These are phyloP conservation scores for Closterium sp. DNA, from an alignment of 139 green algal genomes.

Conservation along the genomic window DNA sequence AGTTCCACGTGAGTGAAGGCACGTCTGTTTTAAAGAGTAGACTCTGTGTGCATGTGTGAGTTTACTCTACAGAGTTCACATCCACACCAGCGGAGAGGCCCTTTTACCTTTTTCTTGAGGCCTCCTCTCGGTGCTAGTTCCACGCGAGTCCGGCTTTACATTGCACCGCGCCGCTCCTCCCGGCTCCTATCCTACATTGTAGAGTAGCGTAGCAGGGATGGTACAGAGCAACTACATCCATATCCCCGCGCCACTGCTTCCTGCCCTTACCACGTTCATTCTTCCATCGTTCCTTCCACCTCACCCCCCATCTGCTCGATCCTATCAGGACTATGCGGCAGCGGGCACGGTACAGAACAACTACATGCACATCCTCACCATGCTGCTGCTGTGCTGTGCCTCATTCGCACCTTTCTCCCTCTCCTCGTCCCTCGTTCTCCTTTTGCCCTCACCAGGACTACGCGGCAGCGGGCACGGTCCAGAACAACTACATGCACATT, in stretches of 20 bases:
- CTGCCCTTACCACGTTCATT: slow-evolving; percentile 71
- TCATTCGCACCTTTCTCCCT: no score
- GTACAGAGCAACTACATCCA: slow-evolving; percentile 72
- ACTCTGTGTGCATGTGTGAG: no score
- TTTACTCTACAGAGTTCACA: no score
- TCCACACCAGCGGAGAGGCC: no score
- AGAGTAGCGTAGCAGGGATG: slow-evolving; percentile 44
- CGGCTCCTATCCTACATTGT: no score
- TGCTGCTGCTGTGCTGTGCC: slow-evolving; percentile 78
- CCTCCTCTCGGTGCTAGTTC: no score
- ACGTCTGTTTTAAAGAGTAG: no score
- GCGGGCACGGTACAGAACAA: slow-evolving; percentile 32
- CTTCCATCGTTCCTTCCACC: slow-evolving; percentile 83
- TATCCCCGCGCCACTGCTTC: slow-evolving; percentile 79
- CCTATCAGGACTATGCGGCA: not conserved
- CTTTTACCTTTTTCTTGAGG: no score
- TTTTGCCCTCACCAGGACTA: slow-evolving; percentile 69
- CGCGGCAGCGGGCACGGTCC: slow-evolving; percentile 64
- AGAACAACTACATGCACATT: slow-evolving; percentile 80
- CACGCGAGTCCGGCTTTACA: no score
- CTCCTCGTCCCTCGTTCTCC: no score
- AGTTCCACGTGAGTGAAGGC: slow-evolving; percentile 51
- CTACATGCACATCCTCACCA: slow-evolving; percentile 84
- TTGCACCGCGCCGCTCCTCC: no score
- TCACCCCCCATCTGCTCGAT: slow-evolving; percentile 16